Base-by-base conservation (phyloP, 2,329 filamentous ascomycete genomes). In the Blumeriella jaapii region DNA sequence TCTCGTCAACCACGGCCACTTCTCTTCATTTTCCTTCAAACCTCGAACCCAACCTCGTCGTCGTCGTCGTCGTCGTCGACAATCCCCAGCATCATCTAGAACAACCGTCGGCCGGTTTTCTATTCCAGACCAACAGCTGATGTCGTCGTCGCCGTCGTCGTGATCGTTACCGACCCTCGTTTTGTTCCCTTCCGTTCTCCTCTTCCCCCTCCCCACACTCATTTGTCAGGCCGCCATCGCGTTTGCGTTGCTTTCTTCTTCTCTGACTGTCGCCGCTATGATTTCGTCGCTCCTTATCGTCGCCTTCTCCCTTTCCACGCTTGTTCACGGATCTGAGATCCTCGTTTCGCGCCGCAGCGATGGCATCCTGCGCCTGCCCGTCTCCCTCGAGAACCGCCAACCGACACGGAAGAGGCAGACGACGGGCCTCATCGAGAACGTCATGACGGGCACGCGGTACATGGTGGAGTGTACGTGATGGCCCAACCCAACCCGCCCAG, bases 401-500 rank as follows among this genome's bases (percentile, higher is more conserved):
- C 17, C 27, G 19, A 16, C 11, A 10, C 12, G 7, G 16, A 38
- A 36, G 27, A 23, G 39, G 33, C 35, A 38, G 17, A 29, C 22
- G 8, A 18, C 16, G 6, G 16, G 16, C 16, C 16, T n/a, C 29
- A 13, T 42, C 20, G 27, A 36, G 13, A 42, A 39, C 20, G 23
- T 31, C 13, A 28, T 36, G 22, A 36, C 35, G 14, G 39, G 39
- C 15, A 42, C 36, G 4, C 28, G 35, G 13, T 42, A 42, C 29
- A 11, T 38, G 14, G 34, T 42, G 13, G 32, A 38, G 5, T 36
- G 39, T 41, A 38, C 15, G 39, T 35, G 7, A n/a, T 17, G 16
- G n/a, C 8, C n/a, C 13, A 20, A 15, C 11, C 11, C 7, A 6
- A 3, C 24, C 11, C 12, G 19, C 16, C 29, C 31, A n/a, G 11